Base-by-base conservation (phyloP, 2,329 filamentous ascomycete genomes). In the Colletotrichum sp. region DNA sequence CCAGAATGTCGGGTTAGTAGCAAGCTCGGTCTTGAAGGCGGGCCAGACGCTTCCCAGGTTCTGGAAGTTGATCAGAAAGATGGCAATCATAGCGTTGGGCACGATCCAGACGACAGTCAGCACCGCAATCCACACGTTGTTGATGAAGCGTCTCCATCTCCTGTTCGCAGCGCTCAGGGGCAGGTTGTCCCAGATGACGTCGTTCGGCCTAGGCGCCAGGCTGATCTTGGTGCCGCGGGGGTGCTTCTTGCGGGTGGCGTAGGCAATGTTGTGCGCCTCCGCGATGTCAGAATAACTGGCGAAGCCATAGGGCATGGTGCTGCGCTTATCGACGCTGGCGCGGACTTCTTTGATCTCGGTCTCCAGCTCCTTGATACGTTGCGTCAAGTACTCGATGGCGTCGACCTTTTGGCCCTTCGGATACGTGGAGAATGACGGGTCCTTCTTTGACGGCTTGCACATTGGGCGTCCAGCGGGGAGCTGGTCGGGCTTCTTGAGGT, bases 111-210 rank as follows among this genome's bases (percentile, higher is more conserved):
- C 82, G 2, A 98, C 75, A 0, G 96, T 98, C 68, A 99, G 86
- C 1, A 96, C 80, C 4, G 90, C 87, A 56, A 98, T 93, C 95
- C 96, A 98, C 71, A 98, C 84, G 75, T 94, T 94, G 85, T 97
- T 98, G 80, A 95, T 89, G 76, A 96, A 89, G 52, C 93, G 89
- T 79, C 94, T 94, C 86, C 94, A 94, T 76, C 90, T 90, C 69
- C 96, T 91, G 1, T 92, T 90, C 32, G 90, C 87, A 52, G 92
- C 92, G 18, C 89, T 91, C 72, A 98, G 86, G 7, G 92, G 90
- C 86, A 99, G 90, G 81, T 99, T 99, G 82, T 95, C 94, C 97
- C 97, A 99, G 78, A 99, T 98, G 69, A 99, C 91, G 82, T 98
- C 96, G 81, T 94, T 95, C 4, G 97, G 96, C 74, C 92, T 92